Evolutionary conservation across 2,329 filamentous ascomycete genomes (phyloP).

Genomic region (Fusarium avenaceum): DNA sequence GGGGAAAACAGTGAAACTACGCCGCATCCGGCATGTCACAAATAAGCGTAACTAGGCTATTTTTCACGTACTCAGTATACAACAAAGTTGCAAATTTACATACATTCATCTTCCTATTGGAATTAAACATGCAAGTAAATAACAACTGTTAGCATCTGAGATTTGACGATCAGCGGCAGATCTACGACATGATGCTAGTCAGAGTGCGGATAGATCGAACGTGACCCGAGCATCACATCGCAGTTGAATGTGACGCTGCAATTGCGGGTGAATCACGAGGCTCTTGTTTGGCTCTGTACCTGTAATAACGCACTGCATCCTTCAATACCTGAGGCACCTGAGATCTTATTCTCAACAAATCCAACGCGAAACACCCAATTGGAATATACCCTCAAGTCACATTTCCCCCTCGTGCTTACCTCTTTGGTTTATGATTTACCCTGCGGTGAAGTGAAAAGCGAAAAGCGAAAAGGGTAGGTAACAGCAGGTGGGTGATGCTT

Average conservation of each 20-base stretch:
- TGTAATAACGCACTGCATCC: constrained; percentile 16
- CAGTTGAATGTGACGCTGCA: constrained; percentile 30
- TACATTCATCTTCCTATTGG: not conserved
- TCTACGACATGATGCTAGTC: constrained; percentile 33
- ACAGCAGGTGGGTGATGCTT: constrained; percentile 32
- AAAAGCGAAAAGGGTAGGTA: constrained; percentile 6
- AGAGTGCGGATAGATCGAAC: constrained; percentile 11
- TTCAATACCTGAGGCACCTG: not conserved
- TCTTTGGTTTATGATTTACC: constrained; percentile 30
- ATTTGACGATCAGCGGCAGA: constrained; percentile 32
- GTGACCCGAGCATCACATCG: constrained; percentile 23
- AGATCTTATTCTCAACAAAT: not conserved
- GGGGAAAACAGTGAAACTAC: constrained; percentile 13
- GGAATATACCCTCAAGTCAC: constrained; percentile 14
- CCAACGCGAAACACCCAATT: constrained; percentile 8
- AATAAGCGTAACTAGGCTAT: constrained; percentile 12
- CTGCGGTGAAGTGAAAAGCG: not conserved
- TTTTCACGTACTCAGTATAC: constrained; percentile 1
- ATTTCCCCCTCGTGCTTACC: constrained; percentile 13
- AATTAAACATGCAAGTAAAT: not conserved
- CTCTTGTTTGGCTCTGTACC: constrained; percentile 7
- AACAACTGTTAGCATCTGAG: constrained; percentile 14
- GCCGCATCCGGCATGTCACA: constrained; percentile 32
- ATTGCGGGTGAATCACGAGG: constrained; percentile 37
- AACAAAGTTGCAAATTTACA: constrained; percentile 7